Base-by-base conservation (phyloP, 768 basidiomycete genomes). In the Scleroderma citrinum region DNA sequence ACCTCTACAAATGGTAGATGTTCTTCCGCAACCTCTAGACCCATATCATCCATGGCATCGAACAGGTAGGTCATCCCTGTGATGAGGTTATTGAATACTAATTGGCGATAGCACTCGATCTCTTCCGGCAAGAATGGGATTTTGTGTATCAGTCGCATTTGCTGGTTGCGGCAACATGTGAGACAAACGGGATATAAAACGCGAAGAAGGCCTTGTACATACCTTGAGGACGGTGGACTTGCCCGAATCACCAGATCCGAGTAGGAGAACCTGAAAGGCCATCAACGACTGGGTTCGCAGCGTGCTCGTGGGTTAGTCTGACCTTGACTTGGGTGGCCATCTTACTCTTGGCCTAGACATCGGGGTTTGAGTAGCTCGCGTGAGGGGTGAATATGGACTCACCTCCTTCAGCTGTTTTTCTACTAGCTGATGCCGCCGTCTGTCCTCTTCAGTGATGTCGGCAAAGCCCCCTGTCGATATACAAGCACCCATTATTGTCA, bases 81-180 rank as follows among this genome's bases (percentile, higher is more conserved):
- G 2, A 88, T 87, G 26, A 99, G 69, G 68, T 99, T 98, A 60
- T 86, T 85, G 65, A 95, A 99, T 10, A 93, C 83, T 39, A 96
- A 82, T 59, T 95, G 94, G 2, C 94, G 83, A 59, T 87, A 96
- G 14, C 76, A 81, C 67, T 98, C 94, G 34, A 88, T 77, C 66
- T 98, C 96, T 58, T 82, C 77, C 0, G 78, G 45, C 0, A 84
- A 79, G 69, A 96, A 99, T 0, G 89, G 85, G 1, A 91, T 73
- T 50, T 82, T 79, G 69, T 98, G 94, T 44, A 99, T 96, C 34
- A 96, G 74, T 34, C 93, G 84, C 94, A 97, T 98, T 85, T 98
- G 93, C 87, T 93, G 51, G 19, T 20, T 20, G 38, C 41, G 32
- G 23, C 16, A 5, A 7, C 21, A 19, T 13, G 39, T 56, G 40